These are phyloP conservation scores for Tillandsia leiboldiana DNA, from an alignment of 176 grass and related monocot genomes.

Conservation along the genomic window DNA sequence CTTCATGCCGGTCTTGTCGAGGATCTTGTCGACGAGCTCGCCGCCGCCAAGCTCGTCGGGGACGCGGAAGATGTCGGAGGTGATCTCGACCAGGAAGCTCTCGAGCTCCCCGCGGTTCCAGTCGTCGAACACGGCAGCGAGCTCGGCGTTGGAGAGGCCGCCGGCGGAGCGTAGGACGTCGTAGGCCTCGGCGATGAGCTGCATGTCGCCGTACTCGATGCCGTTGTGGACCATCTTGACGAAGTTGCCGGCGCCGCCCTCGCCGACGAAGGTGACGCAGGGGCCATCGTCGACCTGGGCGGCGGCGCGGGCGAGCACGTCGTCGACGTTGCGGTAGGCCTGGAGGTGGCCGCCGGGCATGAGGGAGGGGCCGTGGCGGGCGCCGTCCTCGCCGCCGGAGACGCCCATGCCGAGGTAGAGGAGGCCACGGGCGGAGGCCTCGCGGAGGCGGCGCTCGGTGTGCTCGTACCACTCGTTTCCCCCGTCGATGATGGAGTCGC, in stretches of 20 bases:
- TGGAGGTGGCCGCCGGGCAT: conserved; percentile 67
- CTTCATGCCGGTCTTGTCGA: conserved; percentile 95
- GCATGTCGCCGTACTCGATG: conserved; percentile 89
- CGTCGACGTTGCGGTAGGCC: conserved; percentile 62
- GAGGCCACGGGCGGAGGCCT: conserved; percentile 36
- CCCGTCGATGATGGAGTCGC: conserved; percentile 77
- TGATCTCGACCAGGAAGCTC: conserved; percentile 89
- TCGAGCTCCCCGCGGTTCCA: conserved; percentile 82
- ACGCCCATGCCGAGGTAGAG: conserved; percentile 95
- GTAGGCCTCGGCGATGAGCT: conserved; percentile 72
- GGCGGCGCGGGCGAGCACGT: conserved; percentile 50
- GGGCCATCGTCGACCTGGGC: conserved; percentile 83
- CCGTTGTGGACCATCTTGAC: conserved; percentile 96
- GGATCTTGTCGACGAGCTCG: conserved; percentile 67
- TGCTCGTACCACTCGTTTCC: conserved; percentile 95
- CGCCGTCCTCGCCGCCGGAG: conserved; percentile 72
- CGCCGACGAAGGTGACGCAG: conserved; percentile 68
- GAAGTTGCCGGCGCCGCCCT: conserved; percentile 71
- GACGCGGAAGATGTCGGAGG: conserved; percentile 52
- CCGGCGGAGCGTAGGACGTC: conserved; percentile 56
- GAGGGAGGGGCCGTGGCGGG: conserved; percentile 66
- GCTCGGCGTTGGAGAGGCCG: conserved; percentile 43
- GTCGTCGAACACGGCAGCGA: conserved; percentile 52
- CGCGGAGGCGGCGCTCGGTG: conserved; percentile 62
- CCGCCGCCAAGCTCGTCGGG: conserved; percentile 29